Evolutionary conservation across 2,329 filamentous ascomycete species (phyloP).

Genomic region (Capronia americana): DNA sequence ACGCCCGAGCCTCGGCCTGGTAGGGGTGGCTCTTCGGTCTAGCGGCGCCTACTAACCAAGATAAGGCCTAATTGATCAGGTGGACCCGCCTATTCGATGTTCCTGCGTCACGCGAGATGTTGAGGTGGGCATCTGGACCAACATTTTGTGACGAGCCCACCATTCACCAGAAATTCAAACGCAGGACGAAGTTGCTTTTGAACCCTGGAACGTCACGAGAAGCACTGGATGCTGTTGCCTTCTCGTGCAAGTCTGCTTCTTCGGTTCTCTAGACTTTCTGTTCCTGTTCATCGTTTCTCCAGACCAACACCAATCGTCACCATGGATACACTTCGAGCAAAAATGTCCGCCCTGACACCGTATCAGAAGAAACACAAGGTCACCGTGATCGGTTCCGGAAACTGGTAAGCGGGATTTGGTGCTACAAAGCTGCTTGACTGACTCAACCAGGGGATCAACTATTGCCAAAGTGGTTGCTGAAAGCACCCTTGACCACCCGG

Average conservation of each 20-base stretch:
- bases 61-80: constrained; percentile 16
- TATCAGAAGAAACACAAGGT: constrained; percentile 83
- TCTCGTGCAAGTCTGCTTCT: constrained; percentile 18
- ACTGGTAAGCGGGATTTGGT: constrained; percentile 69
- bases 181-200: constrained; percentile 12
- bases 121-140: constrained; percentile 36
- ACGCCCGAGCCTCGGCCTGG: constrained; percentile 10
- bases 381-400: constrained; percentile 91
- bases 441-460: constrained; percentile 77
- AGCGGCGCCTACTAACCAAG: neutral
- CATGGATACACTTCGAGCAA: constrained; percentile 37
- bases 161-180: constrained; percentile 20
- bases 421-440: neutral
- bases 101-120: constrained; percentile 36
- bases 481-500: constrained; percentile 77
- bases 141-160: constrained; percentile 34
- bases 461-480: constrained; percentile 97
- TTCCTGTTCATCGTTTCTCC: constrained; percentile 9
- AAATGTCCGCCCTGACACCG: constrained; percentile 58
- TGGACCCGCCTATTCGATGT: constrained; percentile 17
- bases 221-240: constrained; percentile 32
- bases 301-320: constrained; percentile 12
- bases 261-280: constrained; percentile 29
- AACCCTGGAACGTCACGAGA: constrained; percentile 3
- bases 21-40: constrained; percentile 7